Percentiles rank a stretch among this genome's conserved stretches.
Evolutionary conservation across 345 rosid species (phyloP).

Genomic region (Sisymbrium altissimum): DNA sequence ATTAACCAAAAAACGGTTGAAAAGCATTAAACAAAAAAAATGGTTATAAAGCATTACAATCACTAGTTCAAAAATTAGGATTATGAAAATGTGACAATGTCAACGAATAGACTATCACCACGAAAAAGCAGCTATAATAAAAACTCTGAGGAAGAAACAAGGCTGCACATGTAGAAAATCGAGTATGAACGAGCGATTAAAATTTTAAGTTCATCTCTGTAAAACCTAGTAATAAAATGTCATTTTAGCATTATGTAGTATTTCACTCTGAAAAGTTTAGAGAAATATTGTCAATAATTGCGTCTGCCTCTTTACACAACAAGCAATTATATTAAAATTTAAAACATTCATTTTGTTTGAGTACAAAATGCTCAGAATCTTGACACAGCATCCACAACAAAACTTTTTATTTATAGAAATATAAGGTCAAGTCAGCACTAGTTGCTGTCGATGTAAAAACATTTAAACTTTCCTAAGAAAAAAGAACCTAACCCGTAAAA

Average conservation of each 20-base stretch:
- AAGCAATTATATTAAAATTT: background rate
- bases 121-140: background rate
- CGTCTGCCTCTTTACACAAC: background rate
- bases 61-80: background rate
- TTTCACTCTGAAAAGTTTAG: background rate
- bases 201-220: background rate
- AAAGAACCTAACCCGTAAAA: background rate
- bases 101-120: background rate
- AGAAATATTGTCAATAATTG: background rate
- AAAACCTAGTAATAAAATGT: background rate
- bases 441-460: slow-evolving; percentile 11
- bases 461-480: background rate
- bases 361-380: background rate
- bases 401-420: background rate
- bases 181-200: background rate
- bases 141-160: background rate
- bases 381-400: background rate
- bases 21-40: background rate
- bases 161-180: background rate
- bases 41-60: background rate
- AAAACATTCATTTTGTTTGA: no score
- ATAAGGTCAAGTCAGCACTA: slow-evolving; percentile 8
- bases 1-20: no score
- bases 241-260: background rate
- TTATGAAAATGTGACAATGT: background rate